Base-by-base conservation (phyloP, 192 early-diverging fungal genomes). In the Hyaloraphidium curvatum region DNA sequence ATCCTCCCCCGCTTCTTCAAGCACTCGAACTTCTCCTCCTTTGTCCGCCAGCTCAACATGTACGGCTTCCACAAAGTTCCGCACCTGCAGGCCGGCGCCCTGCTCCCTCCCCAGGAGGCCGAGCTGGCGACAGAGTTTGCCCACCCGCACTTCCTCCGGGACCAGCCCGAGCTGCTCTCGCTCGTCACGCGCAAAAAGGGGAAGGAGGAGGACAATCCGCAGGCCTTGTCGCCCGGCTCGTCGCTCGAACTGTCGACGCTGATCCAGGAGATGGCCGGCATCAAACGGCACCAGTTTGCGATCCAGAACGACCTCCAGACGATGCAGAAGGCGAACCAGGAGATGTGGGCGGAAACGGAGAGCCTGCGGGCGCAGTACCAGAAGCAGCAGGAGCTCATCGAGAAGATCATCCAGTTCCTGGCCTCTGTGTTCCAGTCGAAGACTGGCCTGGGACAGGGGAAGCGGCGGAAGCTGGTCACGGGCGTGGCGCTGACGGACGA, bases 31-130 rank as follows among this genome's bases (percentile, higher is more conserved):
- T 90, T 90, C 62, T 72, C 84, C 19, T 81, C 76, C 26, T 92
- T 91, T 76, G 88, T 91, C 0, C 78, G 88, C 23, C 89, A 92
- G 59, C 70, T 91, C 9, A 92, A 92, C 61, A 81, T 91, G 83
- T 92, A 98, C 59, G 94, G 87, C 13, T 98, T 98, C 57, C 90
- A 91, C 67, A 97, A 97, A 54, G 77, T 94, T 13, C 90, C 88
- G n/a, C 86, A 93, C 61, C n/a, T n/a, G n/a, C n/a, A n/a, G n/a
- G n/a, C n/a, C n/a, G n/a, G n/a, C n/a, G n/a, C n/a, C n/a, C n/a
- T n/a, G n/a, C n/a, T n/a, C n/a, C n/a, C n/a, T n/a, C n/a, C n/a
- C n/a, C n/a, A n/a, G n/a, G n/a, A n/a, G n/a, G n/a, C n/a, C n/a
- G n/a, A n/a, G n/a, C n/a, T n/a, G n/a, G n/a, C n/a, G n/a, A n/a